These are phyloP conservation scores for Cytospora mali DNA, from an alignment of 2,329 filamentous ascomycete species.

Conservation along the genomic window DNA sequence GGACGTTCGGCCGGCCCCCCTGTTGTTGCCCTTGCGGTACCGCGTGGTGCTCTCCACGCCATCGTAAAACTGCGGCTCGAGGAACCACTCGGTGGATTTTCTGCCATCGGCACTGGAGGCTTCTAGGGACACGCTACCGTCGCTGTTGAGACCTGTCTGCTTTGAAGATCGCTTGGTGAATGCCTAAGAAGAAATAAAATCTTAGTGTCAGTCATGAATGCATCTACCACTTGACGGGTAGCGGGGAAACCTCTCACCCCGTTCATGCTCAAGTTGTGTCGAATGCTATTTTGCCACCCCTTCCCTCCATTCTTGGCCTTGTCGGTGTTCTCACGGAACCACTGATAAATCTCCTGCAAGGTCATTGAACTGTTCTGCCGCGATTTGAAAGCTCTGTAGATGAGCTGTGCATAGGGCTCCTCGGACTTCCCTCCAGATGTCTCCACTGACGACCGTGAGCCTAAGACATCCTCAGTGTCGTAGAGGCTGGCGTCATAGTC, in stretches of 20 bases:
- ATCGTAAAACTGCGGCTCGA: slow-evolving; percentile 67
- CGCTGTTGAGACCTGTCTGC: slow-evolving; percentile 12
- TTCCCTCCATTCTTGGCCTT: slow-evolving; percentile 67
- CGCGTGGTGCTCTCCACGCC: slow-evolving; percentile 86
- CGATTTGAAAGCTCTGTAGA: slow-evolving; percentile 74
- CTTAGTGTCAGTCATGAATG: background rate
- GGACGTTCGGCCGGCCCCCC: slow-evolving; percentile 30
- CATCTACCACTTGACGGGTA: slow-evolving; percentile 22
- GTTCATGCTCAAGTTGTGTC: slow-evolving; percentile 97
- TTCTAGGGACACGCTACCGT: slow-evolving; percentile 24
- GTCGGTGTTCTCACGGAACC: slow-evolving; percentile 81
- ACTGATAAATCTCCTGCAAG: slow-evolving; percentile 85
- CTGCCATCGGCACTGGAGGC: slow-evolving; percentile 49
- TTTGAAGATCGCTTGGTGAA: slow-evolving; percentile 33
- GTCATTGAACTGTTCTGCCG: slow-evolving; percentile 70
- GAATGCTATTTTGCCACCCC: slow-evolving; percentile 95
- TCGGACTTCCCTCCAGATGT: slow-evolving; percentile 40
- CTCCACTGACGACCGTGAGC: slow-evolving; percentile 13
- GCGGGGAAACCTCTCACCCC: slow-evolving; percentile 52
- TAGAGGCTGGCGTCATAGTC: slow-evolving; percentile 8
- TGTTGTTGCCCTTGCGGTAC: slow-evolving; percentile 60
- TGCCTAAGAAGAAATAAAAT: slow-evolving; percentile 34
- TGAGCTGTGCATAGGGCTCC: slow-evolving; percentile 79
- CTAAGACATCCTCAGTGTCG: slow-evolving; percentile 1
- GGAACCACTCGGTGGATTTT: slow-evolving; percentile 75